A percentile compares a stretch with the other conserved stretches of the same genome.
phyloP scores from a whole-genome alignment of 768 basidiomycete species.

The Phylloporus arenicola region DNA sequence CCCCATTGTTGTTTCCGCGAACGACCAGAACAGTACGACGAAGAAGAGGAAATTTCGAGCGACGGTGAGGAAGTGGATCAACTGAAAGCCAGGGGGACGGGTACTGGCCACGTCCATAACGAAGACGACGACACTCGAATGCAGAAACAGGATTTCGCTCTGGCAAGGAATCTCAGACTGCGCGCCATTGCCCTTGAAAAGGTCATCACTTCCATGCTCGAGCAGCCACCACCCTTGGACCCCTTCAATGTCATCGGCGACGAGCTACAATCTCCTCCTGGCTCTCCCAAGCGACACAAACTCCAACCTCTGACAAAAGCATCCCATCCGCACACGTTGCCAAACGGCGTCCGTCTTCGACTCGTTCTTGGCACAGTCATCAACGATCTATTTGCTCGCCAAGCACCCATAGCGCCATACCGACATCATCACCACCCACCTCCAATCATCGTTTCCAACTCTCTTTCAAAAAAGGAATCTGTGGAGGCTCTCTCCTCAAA shows the following conservation, averaged over 20 bases:
- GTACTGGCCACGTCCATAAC: conserved; percentile 42
- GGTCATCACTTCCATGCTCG: conserved; percentile 74
- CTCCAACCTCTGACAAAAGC: conserved; percentile 22
- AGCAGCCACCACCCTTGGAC: conserved; percentile 65
- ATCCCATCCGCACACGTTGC: conserved; percentile 56
- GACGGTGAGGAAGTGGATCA: conserved; percentile 54
- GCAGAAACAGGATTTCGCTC: conserved; percentile 52
- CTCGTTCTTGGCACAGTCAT: conserved; percentile 71
- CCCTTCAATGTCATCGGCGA: conserved; percentile 45
- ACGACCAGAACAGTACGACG: conserved; percentile 72
- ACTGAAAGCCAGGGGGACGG: conserved; percentile 46
- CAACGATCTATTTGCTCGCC: conserved; percentile 77
- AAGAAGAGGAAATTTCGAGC: conserved; percentile 61
- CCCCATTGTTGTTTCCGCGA: conserved; percentile 57
- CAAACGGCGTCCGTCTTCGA: conserved; percentile 76
- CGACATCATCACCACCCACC: conserved; percentile 33
- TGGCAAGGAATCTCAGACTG: conserved; percentile 60
- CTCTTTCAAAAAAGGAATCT: conserved; percentile 24
- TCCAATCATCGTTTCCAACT: conserved; percentile 28
- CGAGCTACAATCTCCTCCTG: conserved; percentile 47
- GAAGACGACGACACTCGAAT: conserved; percentile 57
- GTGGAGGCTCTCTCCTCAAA: conserved; percentile 19
- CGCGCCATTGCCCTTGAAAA: conserved; percentile 81
- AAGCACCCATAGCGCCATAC: conserved; percentile 42
- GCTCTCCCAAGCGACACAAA: conserved; percentile 41